Evolutionary conservation across 164 flowering plant genomes (phyloP), one percentile per base, ranked within the genome.

Genomic region (Tinospora cordifolia): DNA sequence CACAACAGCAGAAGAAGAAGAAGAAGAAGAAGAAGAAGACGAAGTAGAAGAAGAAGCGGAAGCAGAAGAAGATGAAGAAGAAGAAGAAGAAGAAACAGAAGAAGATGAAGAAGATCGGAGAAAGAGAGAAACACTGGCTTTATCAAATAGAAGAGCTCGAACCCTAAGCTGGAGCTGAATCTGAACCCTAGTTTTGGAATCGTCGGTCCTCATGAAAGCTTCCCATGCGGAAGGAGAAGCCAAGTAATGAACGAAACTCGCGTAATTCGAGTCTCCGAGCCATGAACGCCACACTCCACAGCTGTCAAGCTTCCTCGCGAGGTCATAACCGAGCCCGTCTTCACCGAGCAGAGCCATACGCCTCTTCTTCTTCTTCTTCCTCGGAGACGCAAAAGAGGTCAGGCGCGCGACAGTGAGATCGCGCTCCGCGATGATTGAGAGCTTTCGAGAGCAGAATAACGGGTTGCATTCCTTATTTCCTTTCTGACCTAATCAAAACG

Each of bases 141-240:
- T 95, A 70, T 95, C 99, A 81, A 84, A 92, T 47, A 95, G 77
- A 63, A 95, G 91, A 30, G 99, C 97, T 11, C 99, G 87, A 40
- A 78, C 98, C 15, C 99, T 75, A 75, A 89, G 93, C 73, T 88
- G 98, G 67, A 91, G 91, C 1, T 84, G 89, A 77, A 95, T 79
- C 69, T 85, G 90, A 63, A 84, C 81, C 88, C 83, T 88, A 72
- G 81, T 76, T 70, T 83, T 86, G 67, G 82, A 71, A 36, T 75
- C 81, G 72, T 82, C 87, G 70, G 68, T 38, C 38, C 81, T 78
- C 93, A 93, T 86, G 83, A 93, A 90, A 60, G 88, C 57, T 5
- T 88, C 92, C 98, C 98, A 93, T 0, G 86, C 8, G n/a, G 91
- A 71, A 1, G 88, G 85, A 1, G 98, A 84, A 1, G 87, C 62